phyloP scores from a whole-genome alignment of 2,329 filamentous ascomycete genomes.

The Exophiala aquamarina region DNA sequence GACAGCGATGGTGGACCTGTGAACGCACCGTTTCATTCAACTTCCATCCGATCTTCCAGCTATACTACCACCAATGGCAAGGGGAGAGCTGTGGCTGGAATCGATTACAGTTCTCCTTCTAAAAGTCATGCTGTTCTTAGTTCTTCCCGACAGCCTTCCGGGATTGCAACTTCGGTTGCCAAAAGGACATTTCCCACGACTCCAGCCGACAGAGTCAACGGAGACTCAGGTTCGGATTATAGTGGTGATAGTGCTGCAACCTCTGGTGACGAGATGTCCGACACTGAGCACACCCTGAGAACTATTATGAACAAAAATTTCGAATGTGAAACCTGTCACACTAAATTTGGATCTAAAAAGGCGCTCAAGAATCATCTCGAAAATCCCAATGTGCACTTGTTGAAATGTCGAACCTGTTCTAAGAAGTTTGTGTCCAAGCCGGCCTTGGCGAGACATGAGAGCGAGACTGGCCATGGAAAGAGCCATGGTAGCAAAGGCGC shows the following conservation, averaged over 20 bases:
- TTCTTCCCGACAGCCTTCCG: slow-evolving; percentile 5
- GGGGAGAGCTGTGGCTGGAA: slow-evolving; percentile 17
- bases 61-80: slow-evolving; percentile 22
- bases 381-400: slow-evolving; percentile 13
- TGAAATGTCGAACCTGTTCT: slow-evolving; percentile 11
- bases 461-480: slow-evolving; percentile 16
- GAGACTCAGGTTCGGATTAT: no score
- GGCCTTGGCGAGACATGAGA: slow-evolving; percentile 19
- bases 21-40: background rate
- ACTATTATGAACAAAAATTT: background rate
- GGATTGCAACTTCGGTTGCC: slow-evolving; percentile 23
- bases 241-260: background rate
- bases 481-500: slow-evolving; percentile 11
- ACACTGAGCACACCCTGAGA: background rate
- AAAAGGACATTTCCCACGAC: slow-evolving; percentile 12
- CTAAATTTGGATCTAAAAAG: slow-evolving; percentile 5
- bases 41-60: slow-evolving; percentile 6
- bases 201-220: background rate
- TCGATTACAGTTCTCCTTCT: slow-evolving; percentile 16
- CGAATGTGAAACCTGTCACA: slow-evolving; percentile 18
- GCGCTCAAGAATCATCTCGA: slow-evolving; percentile 11
- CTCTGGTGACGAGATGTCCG: background rate
- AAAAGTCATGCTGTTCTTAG: slow-evolving; percentile 2
- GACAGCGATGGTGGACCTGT: no score
- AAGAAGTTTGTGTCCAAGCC: slow-evolving; percentile 15